Percentiles rank a stretch among this genome's conserved stretches.
phyloP scores from a whole-genome alignment of 768 basidiomycete genomes.

The Boletus insuetus region DNA sequence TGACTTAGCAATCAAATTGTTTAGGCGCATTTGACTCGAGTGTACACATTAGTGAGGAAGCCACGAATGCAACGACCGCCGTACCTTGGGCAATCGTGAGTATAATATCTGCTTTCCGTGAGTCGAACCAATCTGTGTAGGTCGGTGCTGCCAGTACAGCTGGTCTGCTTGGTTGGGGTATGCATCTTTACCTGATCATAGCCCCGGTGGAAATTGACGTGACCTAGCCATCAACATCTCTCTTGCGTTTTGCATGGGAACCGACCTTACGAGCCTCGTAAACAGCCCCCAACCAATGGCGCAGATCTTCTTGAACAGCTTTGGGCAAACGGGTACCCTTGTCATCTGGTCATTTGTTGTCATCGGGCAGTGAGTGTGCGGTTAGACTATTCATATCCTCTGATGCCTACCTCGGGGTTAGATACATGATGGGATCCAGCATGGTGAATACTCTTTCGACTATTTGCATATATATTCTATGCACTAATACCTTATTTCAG shows the following conservation, averaged over 20 bases:
- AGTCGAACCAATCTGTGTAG: conserved; percentile 12
- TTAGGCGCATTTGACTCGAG: conserved; percentile 46
- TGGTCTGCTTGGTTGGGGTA: conserved; percentile 49
- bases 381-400: background rate
- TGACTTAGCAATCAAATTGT: conserved; percentile 43
- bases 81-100: conserved; percentile 59
- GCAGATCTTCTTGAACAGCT: conserved; percentile 40
- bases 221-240: conserved; percentile 47
- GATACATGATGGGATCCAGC: conserved; percentile 51
- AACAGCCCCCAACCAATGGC: conserved; percentile 46
- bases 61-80: conserved; percentile 50
- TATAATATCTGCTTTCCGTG: background rate
- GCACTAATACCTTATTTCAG: conserved; percentile 20
- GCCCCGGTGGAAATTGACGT: background rate
- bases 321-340: conserved; percentile 44
- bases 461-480: background rate
- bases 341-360: conserved; percentile 55
- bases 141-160: conserved; percentile 40
- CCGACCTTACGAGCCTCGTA: conserved; percentile 42
- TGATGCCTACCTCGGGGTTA: conserved; percentile 6
- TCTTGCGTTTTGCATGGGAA: conserved; percentile 59
- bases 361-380: conserved; percentile 39
- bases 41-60: conserved; percentile 55
- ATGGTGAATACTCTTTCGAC: conserved; percentile 29
- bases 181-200: conserved; percentile 22